A percentile compares a stretch with the other conserved stretches of the same genome.
Conservation (phyloP, 106 monocot genomes). For the Allium fistulosum region DNA sequence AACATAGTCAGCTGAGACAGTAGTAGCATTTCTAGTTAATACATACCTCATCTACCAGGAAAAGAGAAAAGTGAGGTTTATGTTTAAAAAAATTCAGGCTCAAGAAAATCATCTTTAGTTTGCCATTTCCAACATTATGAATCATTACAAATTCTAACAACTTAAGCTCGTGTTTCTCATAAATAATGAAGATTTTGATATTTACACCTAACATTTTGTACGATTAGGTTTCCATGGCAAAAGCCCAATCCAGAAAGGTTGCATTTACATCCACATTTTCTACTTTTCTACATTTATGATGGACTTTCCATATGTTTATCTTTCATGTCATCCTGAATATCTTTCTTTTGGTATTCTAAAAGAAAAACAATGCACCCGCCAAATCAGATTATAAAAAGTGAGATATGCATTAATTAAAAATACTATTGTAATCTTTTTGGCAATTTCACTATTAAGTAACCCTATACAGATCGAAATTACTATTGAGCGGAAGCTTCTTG, state of each 20-base stretch:
- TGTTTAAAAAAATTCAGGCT: not conserved
- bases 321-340: constrained; percentile 3
- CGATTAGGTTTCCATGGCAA: too few species aligned
- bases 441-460: too few species aligned
- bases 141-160: not conserved
- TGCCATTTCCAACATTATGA: not conserved
- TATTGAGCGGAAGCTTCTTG: too few species aligned
- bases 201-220: not conserved
- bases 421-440: too few species aligned
- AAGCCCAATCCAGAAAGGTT: not conserved
- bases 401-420: too few species aligned
- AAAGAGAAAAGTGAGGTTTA: too few species aligned
- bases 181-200: constrained; percentile 10
- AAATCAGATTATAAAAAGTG: not conserved
- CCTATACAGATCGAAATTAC: too few species aligned
- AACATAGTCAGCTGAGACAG: too few species aligned
- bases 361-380: constrained; percentile 72
- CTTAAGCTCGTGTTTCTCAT: not conserved
- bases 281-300: constrained; percentile 9
- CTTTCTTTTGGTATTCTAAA: constrained; percentile 74
- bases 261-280: too few species aligned
- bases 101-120: not conserved
- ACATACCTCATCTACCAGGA: too few species aligned
- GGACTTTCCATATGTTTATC: constrained; percentile 24
- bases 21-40: too few species aligned